phyloP scores from a whole-genome alignment of 345 rosid genomes.

The Acer yangbiense region DNA sequence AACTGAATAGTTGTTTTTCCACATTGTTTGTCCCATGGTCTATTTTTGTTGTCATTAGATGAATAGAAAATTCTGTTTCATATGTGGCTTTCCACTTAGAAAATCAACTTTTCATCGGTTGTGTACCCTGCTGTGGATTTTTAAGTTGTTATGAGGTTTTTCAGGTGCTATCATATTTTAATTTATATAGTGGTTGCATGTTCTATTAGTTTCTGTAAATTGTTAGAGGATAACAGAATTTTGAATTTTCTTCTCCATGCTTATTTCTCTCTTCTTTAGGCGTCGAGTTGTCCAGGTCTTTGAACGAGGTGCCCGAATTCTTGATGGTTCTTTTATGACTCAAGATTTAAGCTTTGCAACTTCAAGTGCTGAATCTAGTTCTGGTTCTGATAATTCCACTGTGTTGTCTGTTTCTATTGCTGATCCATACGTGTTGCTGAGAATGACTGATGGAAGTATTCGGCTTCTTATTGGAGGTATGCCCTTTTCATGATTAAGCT shows the following conservation, averaged over 20 bases:
- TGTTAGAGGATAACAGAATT: neutral
- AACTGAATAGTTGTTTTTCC: slow-evolving; percentile 7
- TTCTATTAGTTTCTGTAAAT: neutral
- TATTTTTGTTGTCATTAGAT: neutral
- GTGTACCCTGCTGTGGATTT: neutral
- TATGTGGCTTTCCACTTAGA: neutral
- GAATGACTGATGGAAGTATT: slow-evolving; percentile 90
- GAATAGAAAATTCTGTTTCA: neutral
- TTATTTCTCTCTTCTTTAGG: slow-evolving; percentile 41
- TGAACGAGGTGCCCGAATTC: slow-evolving; percentile 90
- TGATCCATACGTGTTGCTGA: slow-evolving; percentile 85
- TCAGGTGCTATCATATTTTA: neutral
- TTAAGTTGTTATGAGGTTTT: slow-evolving; percentile 3
- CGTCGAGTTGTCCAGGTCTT: slow-evolving; percentile 94
- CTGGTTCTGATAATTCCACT: slow-evolving; percentile 65
- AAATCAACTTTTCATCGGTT: neutral
- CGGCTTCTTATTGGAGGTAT: slow-evolving; percentile 94
- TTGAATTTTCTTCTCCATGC: neutral
- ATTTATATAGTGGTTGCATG: neutral
- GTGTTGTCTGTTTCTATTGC: slow-evolving; percentile 87
- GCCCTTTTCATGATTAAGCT: slow-evolving; percentile 5
- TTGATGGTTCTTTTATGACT: slow-evolving; percentile 97
- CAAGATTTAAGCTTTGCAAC: slow-evolving; percentile 83
- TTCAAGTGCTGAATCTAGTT: slow-evolving; percentile 64
- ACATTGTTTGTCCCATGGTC: neutral